Conservation (phyloP, 768 basidiomycete genomes). For the Xerocomus potaroensis region DNA sequence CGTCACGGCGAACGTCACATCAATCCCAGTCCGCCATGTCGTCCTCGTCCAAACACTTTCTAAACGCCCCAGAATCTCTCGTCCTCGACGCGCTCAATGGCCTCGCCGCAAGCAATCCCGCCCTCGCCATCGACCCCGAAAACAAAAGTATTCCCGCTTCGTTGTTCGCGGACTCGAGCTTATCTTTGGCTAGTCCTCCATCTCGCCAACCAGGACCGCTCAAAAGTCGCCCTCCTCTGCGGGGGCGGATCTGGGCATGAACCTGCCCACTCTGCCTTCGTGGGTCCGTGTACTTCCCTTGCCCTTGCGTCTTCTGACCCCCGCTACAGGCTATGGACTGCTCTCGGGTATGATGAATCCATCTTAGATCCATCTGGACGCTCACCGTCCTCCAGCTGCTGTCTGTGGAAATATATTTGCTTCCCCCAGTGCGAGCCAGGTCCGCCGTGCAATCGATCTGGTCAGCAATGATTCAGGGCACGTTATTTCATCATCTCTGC, state of each 20-base stretch:
- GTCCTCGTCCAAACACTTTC: slow-evolving; percentile 59
- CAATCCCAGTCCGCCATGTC: neutral
- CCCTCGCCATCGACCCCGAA: slow-evolving; percentile 61
- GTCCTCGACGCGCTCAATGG: slow-evolving; percentile 79
- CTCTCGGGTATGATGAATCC: slow-evolving; percentile 49
- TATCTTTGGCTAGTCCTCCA: slow-evolving; percentile 50
- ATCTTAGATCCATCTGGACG: neutral
- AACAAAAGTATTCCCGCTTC: slow-evolving; percentile 62
- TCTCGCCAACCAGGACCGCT: slow-evolving; percentile 48
- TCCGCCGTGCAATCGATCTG: slow-evolving; percentile 74
- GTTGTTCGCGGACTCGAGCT: neutral
- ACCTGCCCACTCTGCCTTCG: slow-evolving; percentile 84
- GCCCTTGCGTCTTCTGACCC: neutral
- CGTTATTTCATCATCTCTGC: slow-evolving; percentile 10
- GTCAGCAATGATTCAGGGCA: slow-evolving; percentile 71
- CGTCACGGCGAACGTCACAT: neutral
- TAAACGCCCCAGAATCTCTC: slow-evolving; percentile 65
- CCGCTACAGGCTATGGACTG: slow-evolving; percentile 61
- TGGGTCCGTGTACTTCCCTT: slow-evolving; percentile 48
- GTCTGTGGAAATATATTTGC: slow-evolving; percentile 90
- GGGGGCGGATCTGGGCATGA: slow-evolving; percentile 91
- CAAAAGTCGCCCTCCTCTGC: slow-evolving; percentile 73
- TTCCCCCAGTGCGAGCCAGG: slow-evolving; percentile 82
- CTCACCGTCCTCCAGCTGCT: slow-evolving; percentile 44
- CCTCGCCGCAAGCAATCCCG: slow-evolving; percentile 65